Evolutionary conservation across 257 asterid genomes (phyloP).

Genomic region (Przewalskia tangutica): DNA sequence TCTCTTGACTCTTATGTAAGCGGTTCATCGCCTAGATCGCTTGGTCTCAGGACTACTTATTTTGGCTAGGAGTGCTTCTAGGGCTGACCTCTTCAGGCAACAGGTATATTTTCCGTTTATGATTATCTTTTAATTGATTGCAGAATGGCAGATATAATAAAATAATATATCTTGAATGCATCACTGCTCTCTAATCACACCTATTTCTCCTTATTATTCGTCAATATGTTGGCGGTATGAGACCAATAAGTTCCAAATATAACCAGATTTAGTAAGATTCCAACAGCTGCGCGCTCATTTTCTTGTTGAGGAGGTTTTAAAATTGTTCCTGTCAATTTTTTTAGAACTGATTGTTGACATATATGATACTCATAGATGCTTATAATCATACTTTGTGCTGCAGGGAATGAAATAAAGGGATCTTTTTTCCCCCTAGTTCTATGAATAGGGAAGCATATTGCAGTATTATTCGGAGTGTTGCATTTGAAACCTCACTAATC

Average conservation of each 20-base stretch:
- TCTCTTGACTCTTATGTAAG: slow-evolving; percentile 54
- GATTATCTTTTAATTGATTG: background rate
- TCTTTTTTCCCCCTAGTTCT: background rate
- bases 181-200: background rate
- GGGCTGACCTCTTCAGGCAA: slow-evolving; percentile 86
- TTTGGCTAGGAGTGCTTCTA: slow-evolving; percentile 76
- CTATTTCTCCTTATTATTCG: background rate
- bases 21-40: slow-evolving; percentile 91
- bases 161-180: background rate
- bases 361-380: background rate
- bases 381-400: background rate
- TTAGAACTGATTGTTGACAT: background rate
- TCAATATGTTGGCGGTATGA: background rate
- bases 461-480: background rate
- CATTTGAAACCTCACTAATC: background rate
- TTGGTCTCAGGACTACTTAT: slow-evolving; percentile 98
- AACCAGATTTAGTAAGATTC: background rate
- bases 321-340: background rate
- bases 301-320: background rate
- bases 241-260: background rate
- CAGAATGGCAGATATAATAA: background rate
- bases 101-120: slow-evolving; percentile 37
- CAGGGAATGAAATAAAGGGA: background rate
- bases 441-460: background rate
- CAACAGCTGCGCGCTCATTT: background rate